phyloP scores from a whole-genome alignment of 345 rosid species.

The thale cress (Arabidopsis thaliana) region TAIR10.1 NC_003075.7:15523001-15523500 shows the following conservation, averaged over 20 bases:
- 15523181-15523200: slow-evolving; percentile 76
- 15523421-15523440: not conserved
- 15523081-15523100: slow-evolving; percentile 97
- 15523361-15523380: slow-evolving; percentile 14
- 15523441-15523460: not conserved
- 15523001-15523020: not conserved
- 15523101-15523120: slow-evolving; percentile 39
- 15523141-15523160: not conserved
- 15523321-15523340: slow-evolving; percentile 39
- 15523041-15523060: slow-evolving; percentile 80
- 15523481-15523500: slow-evolving; percentile 94
- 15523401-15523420: slow-evolving; percentile 2
- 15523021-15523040: slow-evolving; percentile 56
- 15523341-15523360: not conserved
- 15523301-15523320: slow-evolving; percentile 89
- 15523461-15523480: not conserved
- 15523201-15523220: slow-evolving; percentile 73
- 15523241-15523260: slow-evolving; percentile 89
- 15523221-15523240: slow-evolving; percentile 74
- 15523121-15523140: slow-evolving; percentile 14
- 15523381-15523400: slow-evolving; percentile 16
- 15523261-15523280: slow-evolving; percentile 84
- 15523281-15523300: slow-evolving; percentile 83
- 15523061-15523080: slow-evolving; percentile 80
- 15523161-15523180: not conserved